Evolutionary conservation across 2,329 filamentous ascomycete genomes (phyloP).

Genomic region (Lasiodiplodia gonubiensis): DNA sequence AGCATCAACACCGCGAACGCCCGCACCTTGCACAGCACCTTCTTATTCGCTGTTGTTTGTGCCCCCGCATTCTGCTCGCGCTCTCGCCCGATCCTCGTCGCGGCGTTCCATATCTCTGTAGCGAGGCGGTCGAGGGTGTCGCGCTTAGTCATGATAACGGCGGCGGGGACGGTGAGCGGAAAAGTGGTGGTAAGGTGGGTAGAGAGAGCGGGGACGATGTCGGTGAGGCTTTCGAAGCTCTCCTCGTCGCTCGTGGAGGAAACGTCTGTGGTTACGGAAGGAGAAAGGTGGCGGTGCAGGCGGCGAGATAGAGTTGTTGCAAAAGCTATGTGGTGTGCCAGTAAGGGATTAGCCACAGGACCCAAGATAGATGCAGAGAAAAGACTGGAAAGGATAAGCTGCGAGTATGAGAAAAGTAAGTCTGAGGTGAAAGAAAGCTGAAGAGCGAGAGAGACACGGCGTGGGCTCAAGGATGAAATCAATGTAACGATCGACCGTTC

Average conservation of each 20-base stretch:
- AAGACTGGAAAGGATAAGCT: not conserved
- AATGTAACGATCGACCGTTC: too few relatives aligned
- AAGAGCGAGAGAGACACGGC: not conserved
- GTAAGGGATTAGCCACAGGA: not conserved
- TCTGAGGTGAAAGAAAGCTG: not conserved
- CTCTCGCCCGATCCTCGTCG: conserved; percentile 57
- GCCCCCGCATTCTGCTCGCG: not conserved
- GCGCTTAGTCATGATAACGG: conserved; percentile 43
- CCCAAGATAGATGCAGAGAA: not conserved
- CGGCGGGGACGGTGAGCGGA: conserved; percentile 36
- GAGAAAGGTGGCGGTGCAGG: conserved; percentile 30
- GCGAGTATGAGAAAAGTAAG: not conserved
- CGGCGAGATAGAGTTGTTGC: conserved; percentile 38
- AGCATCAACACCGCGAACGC: conserved; percentile 72
- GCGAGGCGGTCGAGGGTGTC: conserved; percentile 62
- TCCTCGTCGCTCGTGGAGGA: conserved; percentile 18
- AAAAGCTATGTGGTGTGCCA: conserved; percentile 39
- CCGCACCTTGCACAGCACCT: conserved; percentile 29
- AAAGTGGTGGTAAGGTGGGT: conserved; percentile 50
- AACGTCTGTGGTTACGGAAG: conserved; percentile 25
- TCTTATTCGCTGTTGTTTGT: not conserved
- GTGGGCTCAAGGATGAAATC: not conserved
- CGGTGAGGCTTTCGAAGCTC: not conserved
- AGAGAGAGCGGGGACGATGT: conserved; percentile 31
- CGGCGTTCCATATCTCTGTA: conserved; percentile 70